These are phyloP conservation scores for Articulospora tetracladia DNA, from an alignment of 495 filamentous ascomycete species.

Conservation along the genomic window DNA sequence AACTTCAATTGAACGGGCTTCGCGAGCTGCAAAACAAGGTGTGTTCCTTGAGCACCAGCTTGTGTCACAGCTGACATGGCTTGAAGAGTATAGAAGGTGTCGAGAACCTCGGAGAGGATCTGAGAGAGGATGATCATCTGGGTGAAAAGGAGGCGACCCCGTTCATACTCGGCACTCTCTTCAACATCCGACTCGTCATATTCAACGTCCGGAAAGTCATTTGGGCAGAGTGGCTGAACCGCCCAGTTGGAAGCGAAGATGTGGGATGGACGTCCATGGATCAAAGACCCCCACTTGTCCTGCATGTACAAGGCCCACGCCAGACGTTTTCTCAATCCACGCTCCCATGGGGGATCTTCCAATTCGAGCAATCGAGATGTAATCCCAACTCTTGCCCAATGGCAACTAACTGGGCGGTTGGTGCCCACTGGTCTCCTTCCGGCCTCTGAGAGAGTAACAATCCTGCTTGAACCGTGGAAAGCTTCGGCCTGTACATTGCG, in stretches of 20 bases:
- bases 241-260: slow-evolving; percentile 81
- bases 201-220: slow-evolving; percentile 69
- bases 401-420: slow-evolving; percentile 81
- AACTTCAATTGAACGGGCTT: slow-evolving; percentile 82
- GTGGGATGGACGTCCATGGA: slow-evolving; percentile 81
- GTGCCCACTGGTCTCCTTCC: slow-evolving; percentile 77
- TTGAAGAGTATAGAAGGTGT: slow-evolving; percentile 73
- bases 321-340: slow-evolving; percentile 74
- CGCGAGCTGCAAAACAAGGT: slow-evolving; percentile 64
- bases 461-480: slow-evolving; percentile 93
- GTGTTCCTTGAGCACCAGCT: slow-evolving; percentile 52
- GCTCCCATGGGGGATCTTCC: slow-evolving; percentile 90
- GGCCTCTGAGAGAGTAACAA: slow-evolving; percentile 85
- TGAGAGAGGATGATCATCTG: slow-evolving; percentile 72
- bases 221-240: slow-evolving; percentile 60
- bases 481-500: slow-evolving; percentile 77
- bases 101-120: slow-evolving; percentile 74
- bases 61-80: slow-evolving; percentile 47
- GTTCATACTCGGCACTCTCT: slow-evolving; percentile 60
- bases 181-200: slow-evolving; percentile 52
- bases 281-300: slow-evolving; percentile 89
- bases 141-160: slow-evolving; percentile 63
- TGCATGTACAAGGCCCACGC: slow-evolving; percentile 93
- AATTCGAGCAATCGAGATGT: slow-evolving; percentile 81
- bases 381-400: slow-evolving; percentile 80